Percentiles rank a stretch among this genome's conserved stretches.
Conservation (phyloP, 2,329 filamentous ascomycete genomes). For the Fusarium stilboides region DNA sequence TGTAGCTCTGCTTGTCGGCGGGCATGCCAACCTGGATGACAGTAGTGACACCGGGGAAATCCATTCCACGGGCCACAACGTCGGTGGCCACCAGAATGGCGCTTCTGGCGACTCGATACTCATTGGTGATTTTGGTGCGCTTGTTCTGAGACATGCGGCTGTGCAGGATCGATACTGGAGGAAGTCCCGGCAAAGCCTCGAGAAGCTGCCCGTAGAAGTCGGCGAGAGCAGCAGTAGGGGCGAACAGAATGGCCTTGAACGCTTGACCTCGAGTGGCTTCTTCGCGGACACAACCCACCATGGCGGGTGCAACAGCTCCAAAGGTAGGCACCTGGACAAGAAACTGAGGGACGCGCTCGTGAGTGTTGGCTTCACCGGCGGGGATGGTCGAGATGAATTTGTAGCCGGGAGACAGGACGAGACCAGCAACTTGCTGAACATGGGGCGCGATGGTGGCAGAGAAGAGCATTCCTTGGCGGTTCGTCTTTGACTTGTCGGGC, state of each 20-base stretch:
- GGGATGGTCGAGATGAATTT: slow-evolving; percentile 86
- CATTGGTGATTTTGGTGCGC: slow-evolving; percentile 72
- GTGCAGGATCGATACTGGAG: slow-evolving; percentile 64
- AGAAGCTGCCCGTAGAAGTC: slow-evolving; percentile 67
- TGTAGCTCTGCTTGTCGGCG: slow-evolving; percentile 73
- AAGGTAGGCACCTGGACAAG: slow-evolving; percentile 78
- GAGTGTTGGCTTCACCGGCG: slow-evolving; percentile 81
- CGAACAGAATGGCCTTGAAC: slow-evolving; percentile 91
- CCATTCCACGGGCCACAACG: slow-evolving; percentile 80
- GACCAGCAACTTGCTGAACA: slow-evolving; percentile 80
- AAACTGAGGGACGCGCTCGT: slow-evolving; percentile 82
- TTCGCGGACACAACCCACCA: slow-evolving; percentile 70
- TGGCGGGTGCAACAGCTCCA: slow-evolving; percentile 73
- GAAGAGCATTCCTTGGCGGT: slow-evolving; percentile 84
- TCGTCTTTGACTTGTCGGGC: slow-evolving; percentile 71
- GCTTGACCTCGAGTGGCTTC: slow-evolving; percentile 61
- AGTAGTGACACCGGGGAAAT: slow-evolving; percentile 78
- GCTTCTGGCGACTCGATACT: slow-evolving; percentile 67
- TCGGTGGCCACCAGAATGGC: slow-evolving; percentile 78
- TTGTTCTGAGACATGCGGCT: slow-evolving; percentile 66
- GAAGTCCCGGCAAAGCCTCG: slow-evolving; percentile 56
- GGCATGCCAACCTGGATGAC: slow-evolving; percentile 76
- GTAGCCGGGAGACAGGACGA: slow-evolving; percentile 79
- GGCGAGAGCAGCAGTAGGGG: slow-evolving; percentile 71
- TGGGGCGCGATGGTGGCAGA: slow-evolving; percentile 87